Evolutionary conservation across 805 yeast species (phyloP), one percentile per base, ranked within the genome.

Genomic region (Kuraishia cidri): DNA sequence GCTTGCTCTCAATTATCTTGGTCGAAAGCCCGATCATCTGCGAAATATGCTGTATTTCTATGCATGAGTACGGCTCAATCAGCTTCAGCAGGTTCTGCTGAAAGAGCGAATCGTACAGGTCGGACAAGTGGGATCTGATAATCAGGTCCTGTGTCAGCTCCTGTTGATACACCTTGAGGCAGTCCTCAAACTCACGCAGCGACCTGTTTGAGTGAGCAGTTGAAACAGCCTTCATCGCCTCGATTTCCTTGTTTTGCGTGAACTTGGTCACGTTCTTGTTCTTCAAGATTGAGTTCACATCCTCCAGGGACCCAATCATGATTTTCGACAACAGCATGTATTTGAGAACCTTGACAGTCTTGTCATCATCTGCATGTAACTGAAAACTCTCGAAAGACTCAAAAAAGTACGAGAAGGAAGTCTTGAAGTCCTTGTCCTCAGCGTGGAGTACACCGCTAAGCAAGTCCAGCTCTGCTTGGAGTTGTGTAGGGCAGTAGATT

Each of bases 391-490:
- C 98, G 48, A 90, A 87, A 13, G 96, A 80, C 60, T 92, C 99
- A 50, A 75, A 88, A 50, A 92, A 92, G 57, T 92, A 92, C 5
- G 97, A 87, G 52, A 72, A 92, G 9, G 97, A 95, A 8, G 98
- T 92, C 53, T 85, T 83, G 62, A 84, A 94, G 57, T 92, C 99
- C 55, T 84, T 84, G 48, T 92, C 97, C 58, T 92, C 97, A 24
- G 97, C 95, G 61, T 90, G 94, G 41, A 92, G 69, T 35, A 90
- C 78, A 45, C 99, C 98, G 52, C 94, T 79, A 79, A 90, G 87
- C 60, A 85, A 73, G 54, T 92, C 99, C 35, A 92, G 70, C 52
- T 87, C 95, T 1, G 97, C 97, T 60, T 92, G 95, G 46, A 81
- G 70, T 32, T 78, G 64, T n/a, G 97, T 83, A 7, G 97, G 95